Evolutionary conservation across 768 basidiomycete species (phyloP).

Genomic region (Hericium rajendrae): DNA sequence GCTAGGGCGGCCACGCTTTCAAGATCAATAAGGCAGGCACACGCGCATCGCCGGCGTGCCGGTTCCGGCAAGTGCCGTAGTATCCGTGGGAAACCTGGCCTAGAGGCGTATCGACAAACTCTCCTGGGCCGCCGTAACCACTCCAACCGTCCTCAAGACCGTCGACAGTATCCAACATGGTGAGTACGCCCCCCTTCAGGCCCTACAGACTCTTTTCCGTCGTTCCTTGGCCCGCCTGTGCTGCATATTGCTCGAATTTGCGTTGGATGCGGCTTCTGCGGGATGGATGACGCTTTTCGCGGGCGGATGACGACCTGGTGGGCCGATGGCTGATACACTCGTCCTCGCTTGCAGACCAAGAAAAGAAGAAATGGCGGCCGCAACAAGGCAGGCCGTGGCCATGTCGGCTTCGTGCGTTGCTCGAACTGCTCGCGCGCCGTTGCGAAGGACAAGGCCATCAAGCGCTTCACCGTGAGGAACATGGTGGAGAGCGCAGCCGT

Average conservation of each 20-base stretch:
- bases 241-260: slow-evolving; percentile 2
- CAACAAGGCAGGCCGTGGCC: slow-evolving; percentile 99
- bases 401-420: slow-evolving; percentile 91
- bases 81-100: slow-evolving; percentile 5
- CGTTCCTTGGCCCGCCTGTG: slow-evolving; percentile 1
- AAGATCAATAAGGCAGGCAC: not conserved
- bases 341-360: slow-evolving; percentile 61
- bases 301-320: not conserved
- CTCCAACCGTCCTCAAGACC: slow-evolving; percentile 21
- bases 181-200: slow-evolving; percentile 17
- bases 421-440: slow-evolving; percentile 99
- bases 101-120: slow-evolving; percentile 5
- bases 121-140: slow-evolving; percentile 8
- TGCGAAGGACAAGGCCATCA: slow-evolving; percentile 99
- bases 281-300: slow-evolving; percentile 17
- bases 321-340: slow-evolving; percentile 12
- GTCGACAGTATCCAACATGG: slow-evolving; percentile 25
- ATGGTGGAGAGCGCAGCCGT: slow-evolving; percentile 99
- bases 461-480: slow-evolving; percentile 98
- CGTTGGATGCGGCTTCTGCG: slow-evolving; percentile 23
- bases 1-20: not conserved
- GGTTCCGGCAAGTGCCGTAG: not conserved
- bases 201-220: not conserved
- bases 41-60: not conserved
- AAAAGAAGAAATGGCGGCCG: slow-evolving; percentile 99